Conservation (phyloP, 805 yeast genomes). For the Ogataea siamensis region DNA sequence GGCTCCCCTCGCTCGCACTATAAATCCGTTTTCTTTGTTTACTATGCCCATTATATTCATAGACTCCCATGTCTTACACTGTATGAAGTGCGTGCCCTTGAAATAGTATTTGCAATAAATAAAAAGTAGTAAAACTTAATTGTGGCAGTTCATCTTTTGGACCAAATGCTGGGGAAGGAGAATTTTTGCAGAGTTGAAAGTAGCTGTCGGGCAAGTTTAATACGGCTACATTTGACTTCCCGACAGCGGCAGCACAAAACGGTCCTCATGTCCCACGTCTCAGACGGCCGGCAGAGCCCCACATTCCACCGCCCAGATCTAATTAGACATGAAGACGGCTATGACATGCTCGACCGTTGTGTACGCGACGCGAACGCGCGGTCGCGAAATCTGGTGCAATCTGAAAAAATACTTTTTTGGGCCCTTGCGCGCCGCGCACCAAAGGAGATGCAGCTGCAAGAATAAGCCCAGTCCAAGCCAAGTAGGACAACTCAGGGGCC, state of each 20-base stretch:
- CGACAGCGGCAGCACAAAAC: no score
- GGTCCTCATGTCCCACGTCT: no score
- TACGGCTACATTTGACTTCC: no score
- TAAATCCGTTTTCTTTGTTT: background rate
- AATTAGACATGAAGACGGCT: background rate
- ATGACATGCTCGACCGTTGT: slow-evolving; percentile 9
- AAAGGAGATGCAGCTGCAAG: slow-evolving; percentile 10
- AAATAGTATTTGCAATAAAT: no score
- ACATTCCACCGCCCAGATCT: background rate
- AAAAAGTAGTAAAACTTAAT: slow-evolving; percentile 2
- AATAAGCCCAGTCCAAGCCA: slow-evolving; percentile 1
- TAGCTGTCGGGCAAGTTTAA: background rate
- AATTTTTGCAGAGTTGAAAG: background rate
- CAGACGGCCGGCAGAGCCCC: background rate
- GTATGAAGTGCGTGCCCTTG: no score
- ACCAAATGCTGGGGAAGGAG: background rate
- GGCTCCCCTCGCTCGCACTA: no score
- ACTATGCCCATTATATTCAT: background rate
- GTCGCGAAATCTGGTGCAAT: slow-evolving; percentile 3
- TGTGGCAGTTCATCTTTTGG: background rate
- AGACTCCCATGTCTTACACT: no score
- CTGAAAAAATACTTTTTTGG: slow-evolving; percentile 7
- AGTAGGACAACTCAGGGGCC: background rate
- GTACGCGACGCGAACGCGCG: slow-evolving; percentile 13
- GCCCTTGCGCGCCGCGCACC: slow-evolving; percentile 8